A percentile compares a stretch with the other conserved stretches of the same genome.
phyloP scores from a whole-genome alignment of 352 stramenopile genomes.

The Globisporangium solare region DNA sequence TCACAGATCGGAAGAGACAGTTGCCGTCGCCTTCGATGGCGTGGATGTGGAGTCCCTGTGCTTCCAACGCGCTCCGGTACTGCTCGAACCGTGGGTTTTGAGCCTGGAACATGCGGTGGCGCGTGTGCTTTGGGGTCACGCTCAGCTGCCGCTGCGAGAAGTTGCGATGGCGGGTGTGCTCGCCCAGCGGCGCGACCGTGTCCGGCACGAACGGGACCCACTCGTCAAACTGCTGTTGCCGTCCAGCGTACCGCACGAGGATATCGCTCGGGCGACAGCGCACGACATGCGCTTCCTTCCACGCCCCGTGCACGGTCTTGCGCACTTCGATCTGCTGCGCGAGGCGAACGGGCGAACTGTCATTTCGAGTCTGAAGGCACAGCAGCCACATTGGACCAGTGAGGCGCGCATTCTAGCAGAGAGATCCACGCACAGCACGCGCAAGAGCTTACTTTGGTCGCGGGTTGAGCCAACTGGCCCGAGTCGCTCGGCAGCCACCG shows the following conservation, averaged over 20 bases:
- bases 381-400: neutral
- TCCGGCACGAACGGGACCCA: slow-evolving; percentile 64
- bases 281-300: slow-evolving; percentile 66
- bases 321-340: slow-evolving; percentile 72
- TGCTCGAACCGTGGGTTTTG: slow-evolving; percentile 75
- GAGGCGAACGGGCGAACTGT: slow-evolving; percentile 54
- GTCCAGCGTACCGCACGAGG: slow-evolving; percentile 62
- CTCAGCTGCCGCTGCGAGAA: slow-evolving; percentile 40
- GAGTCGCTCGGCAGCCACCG: slow-evolving; percentile 67
- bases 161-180: slow-evolving; percentile 38
- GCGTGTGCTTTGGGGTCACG: slow-evolving; percentile 29
- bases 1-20: slow-evolving; percentile 96
- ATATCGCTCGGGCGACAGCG: slow-evolving; percentile 34
- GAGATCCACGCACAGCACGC: neutral
- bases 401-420: neutral
- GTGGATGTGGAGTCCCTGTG: slow-evolving; percentile 41
- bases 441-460: slow-evolving; percentile 44
- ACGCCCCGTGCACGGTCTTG: slow-evolving; percentile 28
- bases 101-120: slow-evolving; percentile 55
- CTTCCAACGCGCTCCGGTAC: slow-evolving; percentile 51
- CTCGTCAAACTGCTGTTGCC: slow-evolving; percentile 63
- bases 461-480: slow-evolving; percentile 45
- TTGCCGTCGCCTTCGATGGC: slow-evolving; percentile 95
- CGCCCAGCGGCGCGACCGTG: slow-evolving; percentile 47
- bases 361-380: slow-evolving; percentile 35